Base-by-base conservation (phyloP, 441 rosid species). In the Daphne laureola region DNA sequence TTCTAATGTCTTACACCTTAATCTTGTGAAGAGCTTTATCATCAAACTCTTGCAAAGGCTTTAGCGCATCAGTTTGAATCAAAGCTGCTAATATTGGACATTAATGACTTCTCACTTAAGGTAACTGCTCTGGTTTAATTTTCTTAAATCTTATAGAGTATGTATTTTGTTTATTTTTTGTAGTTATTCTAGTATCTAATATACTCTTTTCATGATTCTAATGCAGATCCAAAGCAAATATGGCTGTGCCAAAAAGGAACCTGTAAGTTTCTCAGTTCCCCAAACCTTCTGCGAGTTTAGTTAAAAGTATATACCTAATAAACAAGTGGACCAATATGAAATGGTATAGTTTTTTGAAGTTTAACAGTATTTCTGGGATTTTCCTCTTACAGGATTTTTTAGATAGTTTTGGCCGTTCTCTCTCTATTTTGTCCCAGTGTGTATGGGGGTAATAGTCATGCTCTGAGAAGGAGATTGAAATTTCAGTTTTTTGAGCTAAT, bases 11-110 rank as follows among this genome's bases (percentile, higher is more conserved):
- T 43, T 15, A 27, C 14, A 11, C 54, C 59, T 64, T 51, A 13
- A 21, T 62, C 21, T 67, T 60, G 36, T 68, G 74, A 62, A 89
- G 98, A 93, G 59, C 80, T 76, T 64, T 93, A 93, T 69, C 92
- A 81, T 68, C 98, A 93, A 80, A 83, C 69, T 92, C 97, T 93
- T 23, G 92, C 96, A 57, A 93, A 87, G 77, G 97, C 97, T 55
- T 58, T 84, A 40, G 87, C 98, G 15, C 88, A 90, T 66, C 55
- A 61, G 65, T 89, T 84, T 53, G 86, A 83, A 58, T 85, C 97
- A 1, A 89, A 87, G 79, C 67, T 93, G 63, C 71, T 93, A 51
- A 57, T 93, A 64, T 68, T 93, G 66, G 97, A 93, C 73, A 56
- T 87, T 17, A 69, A 73, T 12, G 82, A 87, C 66, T 87, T 93